phyloP scores from a whole-genome alignment of 2,329 filamentous ascomycete species.

The Aureobasidium namibiae region DNA sequence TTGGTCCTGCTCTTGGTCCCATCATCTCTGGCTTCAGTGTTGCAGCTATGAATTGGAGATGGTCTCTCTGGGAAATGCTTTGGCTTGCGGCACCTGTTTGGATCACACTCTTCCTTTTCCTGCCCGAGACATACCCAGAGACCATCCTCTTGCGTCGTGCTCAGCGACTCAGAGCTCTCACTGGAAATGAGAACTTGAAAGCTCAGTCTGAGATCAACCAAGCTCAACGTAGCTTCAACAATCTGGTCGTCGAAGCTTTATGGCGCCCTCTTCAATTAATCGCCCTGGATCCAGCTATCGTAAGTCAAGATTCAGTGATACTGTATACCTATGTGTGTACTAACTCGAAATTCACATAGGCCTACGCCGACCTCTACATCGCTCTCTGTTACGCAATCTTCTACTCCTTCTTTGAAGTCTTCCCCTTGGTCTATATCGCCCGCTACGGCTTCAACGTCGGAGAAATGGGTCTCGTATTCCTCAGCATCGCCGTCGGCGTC shows the following conservation, averaged over 20 bases:
- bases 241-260: slow-evolving; percentile 46
- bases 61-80: slow-evolving; percentile 56
- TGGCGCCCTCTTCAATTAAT: slow-evolving; percentile 54
- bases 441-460: slow-evolving; percentile 54
- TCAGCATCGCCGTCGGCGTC: slow-evolving; percentile 52
- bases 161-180: slow-evolving; percentile 49
- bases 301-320: not conserved
- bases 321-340: not conserved
- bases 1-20: slow-evolving; percentile 51
- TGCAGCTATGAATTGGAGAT: slow-evolving; percentile 51
- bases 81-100: slow-evolving; percentile 54
- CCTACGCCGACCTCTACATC: slow-evolving; percentile 36
- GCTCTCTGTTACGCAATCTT: slow-evolving; percentile 41
- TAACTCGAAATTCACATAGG: slow-evolving; percentile 19
- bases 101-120: slow-evolving; percentile 49
- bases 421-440: not conserved
- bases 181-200: slow-evolving; percentile 46
- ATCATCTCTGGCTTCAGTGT: slow-evolving; percentile 54
- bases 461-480: slow-evolving; percentile 52
- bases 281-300: slow-evolving; percentile 47
- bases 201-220: slow-evolving; percentile 56
- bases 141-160: slow-evolving; percentile 55
- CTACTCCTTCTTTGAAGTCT: slow-evolving; percentile 45
- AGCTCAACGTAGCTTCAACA: slow-evolving; percentile 36
- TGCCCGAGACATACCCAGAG: slow-evolving; percentile 55